These are phyloP conservation scores for Adenanthera pavonina DNA, from an alignment of 306 rosid species.

Conservation along the genomic window DNA sequence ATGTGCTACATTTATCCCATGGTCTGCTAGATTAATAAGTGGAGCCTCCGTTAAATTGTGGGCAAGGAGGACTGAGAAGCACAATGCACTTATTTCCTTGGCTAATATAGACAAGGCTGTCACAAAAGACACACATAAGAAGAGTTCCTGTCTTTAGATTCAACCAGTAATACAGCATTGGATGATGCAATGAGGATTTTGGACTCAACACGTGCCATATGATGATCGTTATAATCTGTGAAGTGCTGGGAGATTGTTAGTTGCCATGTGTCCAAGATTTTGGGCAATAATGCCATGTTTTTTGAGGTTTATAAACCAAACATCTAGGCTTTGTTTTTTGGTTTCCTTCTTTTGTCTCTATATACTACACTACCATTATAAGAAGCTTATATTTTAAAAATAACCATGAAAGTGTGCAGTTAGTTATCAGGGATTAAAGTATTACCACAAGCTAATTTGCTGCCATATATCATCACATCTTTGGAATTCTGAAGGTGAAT, in stretches of 20 bases:
- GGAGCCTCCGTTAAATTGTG: neutral
- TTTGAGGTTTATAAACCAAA: conserved; percentile 32
- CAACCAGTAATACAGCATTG: conserved; percentile 35
- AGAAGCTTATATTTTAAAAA: neutral
- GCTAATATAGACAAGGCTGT: conserved; percentile 35
- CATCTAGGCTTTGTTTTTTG: neutral
- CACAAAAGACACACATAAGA: conserved; percentile 29
- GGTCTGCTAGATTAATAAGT: neutral
- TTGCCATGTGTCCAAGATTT: conserved; percentile 41
- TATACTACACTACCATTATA: neutral
- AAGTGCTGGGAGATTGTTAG: conserved; percentile 32
- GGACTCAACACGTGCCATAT: conserved; percentile 36
- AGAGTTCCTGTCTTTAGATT: conserved; percentile 27
- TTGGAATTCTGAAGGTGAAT: conserved; percentile 94
- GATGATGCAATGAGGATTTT: conserved; percentile 43
- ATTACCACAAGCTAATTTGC: conserved; percentile 82
- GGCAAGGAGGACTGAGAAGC: conserved; percentile 22
- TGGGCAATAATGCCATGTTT: neutral
- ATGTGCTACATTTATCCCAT: conserved; percentile 16
- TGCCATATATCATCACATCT: conserved; percentile 74
- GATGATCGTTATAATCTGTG: conserved; percentile 36
- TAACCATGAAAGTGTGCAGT: conserved; percentile 15
- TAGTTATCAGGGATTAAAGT: conserved; percentile 31
- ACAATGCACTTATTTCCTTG: conserved; percentile 6
- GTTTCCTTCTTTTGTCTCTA: conserved; percentile 26